These are phyloP conservation scores for Pseudogymnoascus pannorum DNA, from an alignment of 2,329 filamentous ascomycete species.

Conservation along the genomic window DNA sequence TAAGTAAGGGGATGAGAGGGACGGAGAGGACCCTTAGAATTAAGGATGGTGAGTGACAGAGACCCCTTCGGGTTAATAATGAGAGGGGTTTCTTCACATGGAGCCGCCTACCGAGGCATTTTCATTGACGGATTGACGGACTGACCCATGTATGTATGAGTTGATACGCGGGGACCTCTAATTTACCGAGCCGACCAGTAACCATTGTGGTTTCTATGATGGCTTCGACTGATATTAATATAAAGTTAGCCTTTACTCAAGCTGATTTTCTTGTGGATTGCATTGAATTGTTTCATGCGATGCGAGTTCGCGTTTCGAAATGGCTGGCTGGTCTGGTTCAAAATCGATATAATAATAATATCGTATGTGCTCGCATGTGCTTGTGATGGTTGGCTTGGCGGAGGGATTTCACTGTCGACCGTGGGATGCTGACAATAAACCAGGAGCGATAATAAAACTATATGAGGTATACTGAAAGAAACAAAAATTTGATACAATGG, in stretches of 20 bases:
- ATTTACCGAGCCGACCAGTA: background rate
- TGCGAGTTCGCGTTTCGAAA: background rate
- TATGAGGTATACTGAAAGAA: background rate
- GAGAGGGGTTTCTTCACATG: background rate
- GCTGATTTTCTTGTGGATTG: background rate
- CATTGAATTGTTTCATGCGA: background rate
- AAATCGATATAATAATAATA: background rate
- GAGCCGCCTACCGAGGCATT: slow-evolving; percentile 3
- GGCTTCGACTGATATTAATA: slow-evolving; percentile 1
- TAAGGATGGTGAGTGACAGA: background rate
- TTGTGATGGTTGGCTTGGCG: background rate
- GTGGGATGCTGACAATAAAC: background rate
- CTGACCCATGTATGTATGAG: background rate
- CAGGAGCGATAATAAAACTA: background rate
- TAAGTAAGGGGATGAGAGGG: background rate
- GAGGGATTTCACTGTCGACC: background rate
- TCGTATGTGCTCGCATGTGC: background rate
- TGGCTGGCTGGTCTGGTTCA: background rate
- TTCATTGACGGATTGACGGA: background rate
- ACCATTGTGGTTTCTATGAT: background rate
- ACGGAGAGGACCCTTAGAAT: background rate
- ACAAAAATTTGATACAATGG: background rate
- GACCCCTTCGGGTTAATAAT: background rate
- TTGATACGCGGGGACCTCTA: background rate
- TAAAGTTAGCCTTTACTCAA: background rate